Evolutionary conservation across 306 rosid genomes (phyloP).

Genomic region (Prunus padus): DNA sequence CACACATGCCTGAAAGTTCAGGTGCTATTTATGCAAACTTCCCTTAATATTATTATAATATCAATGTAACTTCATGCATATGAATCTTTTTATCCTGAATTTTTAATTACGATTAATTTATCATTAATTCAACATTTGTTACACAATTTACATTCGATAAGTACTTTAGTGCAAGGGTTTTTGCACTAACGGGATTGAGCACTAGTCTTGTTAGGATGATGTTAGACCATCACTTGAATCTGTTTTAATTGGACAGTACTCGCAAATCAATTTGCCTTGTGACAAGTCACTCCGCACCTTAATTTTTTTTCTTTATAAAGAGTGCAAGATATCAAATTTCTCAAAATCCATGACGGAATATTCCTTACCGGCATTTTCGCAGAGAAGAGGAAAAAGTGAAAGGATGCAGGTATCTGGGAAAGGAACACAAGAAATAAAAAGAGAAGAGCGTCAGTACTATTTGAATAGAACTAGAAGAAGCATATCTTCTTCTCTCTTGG

Average conservation of each 20-base stretch:
- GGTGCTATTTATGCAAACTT: no score
- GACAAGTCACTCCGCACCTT: no score
- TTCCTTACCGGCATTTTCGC: not conserved
- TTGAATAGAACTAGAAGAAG: constrained; percentile 22
- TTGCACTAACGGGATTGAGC: no score
- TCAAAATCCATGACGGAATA: not conserved
- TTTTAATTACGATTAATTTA: not conserved
- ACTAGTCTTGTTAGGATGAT: no score
- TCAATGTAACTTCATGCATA: not conserved
- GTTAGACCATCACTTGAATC: not conserved
- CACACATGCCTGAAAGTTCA: no score
- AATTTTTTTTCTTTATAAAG: no score
- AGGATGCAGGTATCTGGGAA: not conserved
- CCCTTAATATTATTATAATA: no score
- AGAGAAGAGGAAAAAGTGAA: not conserved
- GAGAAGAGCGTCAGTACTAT: not conserved
- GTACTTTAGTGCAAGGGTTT: not conserved
- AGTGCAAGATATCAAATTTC: not conserved
- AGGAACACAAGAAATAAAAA: not conserved
- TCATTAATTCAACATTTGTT: not conserved
- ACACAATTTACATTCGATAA: not conserved
- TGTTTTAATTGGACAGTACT: not conserved
- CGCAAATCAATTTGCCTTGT: no score
- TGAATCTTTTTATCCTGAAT: not conserved
- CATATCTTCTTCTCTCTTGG: constrained; percentile 4